Base-by-base conservation (phyloP, 805 yeast species). In the Candida michaelii region DNA sequence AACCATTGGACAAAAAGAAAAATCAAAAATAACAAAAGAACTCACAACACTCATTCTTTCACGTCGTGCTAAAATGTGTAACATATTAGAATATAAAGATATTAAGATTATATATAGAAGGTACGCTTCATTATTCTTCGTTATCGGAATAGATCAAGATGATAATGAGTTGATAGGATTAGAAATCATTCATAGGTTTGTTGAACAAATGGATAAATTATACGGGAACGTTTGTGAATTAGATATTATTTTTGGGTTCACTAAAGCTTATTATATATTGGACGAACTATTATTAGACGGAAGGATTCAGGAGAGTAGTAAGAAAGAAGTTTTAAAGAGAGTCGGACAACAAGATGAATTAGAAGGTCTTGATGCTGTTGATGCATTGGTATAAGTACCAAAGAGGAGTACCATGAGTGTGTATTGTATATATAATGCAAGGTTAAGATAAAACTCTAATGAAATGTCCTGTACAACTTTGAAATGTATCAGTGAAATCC, bases 151-250 rank as follows among this genome's bases (percentile, higher is more conserved):
- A 19, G 93, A 85, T 39, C 74, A 77, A 32, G 83, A 79, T 35
- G 96, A 87, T 56, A 93, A 93, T 61, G 99, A 93, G 60, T 72
- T 93, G 49, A 65, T 88, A 42, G 82, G 95, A 1, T 70, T 93
- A 43, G 99, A 93, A 56, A 70, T 85, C 13, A 83, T 93, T 39
- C 99, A 93, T 61, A 74, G 97, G 47, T 93, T 83, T 60, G 99
- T 93, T 30, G 99, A 93, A 62, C 89, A 88, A 50, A 89, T 93
- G 97, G 99, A 93, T 69, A 84, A 85, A 53, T 81, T 89, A 46
- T 93, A 88, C 59, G 97, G 97, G 10, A 91, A 89, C 57, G 99
- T 93, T 13, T 89, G 97, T 65, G 99, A 93, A 62, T 72, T 93
- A 55, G 99, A 93, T 66, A 93, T 93, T 48, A 93, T 93, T 38